Base-by-base conservation (phyloP, 108 stramenopile species). In the Epipyxis sp. region DNA sequence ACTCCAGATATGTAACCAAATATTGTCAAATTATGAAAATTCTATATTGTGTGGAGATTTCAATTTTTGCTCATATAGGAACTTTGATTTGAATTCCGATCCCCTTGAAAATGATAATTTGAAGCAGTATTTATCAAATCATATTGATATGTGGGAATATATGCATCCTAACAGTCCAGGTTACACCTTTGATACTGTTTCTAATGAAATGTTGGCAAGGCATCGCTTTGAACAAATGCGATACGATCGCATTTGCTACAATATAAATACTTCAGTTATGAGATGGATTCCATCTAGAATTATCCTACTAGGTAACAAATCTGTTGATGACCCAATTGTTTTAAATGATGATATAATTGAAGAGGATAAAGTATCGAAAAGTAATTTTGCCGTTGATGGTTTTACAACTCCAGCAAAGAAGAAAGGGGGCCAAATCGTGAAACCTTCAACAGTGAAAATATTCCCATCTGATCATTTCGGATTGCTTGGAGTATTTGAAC, bases 231-330 rank as follows among this genome's bases (percentile, higher is more conserved):
- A 57, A 25, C 54, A 25, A 57, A 57, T 57, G 54, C 54, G 54
- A 16, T 57, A 57, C 25, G 54, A 57, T 57, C 54, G 54, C 25
- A 57, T 57, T 57, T 57, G 54, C 54, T 57, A n/a, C n/a, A n/a
- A n/a, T n/a, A n/a, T n/a, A n/a, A n/a, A n/a, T 57, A 20, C 54
- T 16, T 25, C 25, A 20, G 20, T 57, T 57, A 16, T 16, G 25
- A 57, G 54, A 57, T 25, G 25, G 54, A 57, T 57, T 57, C 54
- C 54, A 57, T 57, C 16, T 57, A 25, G 54, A 57, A 57, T 16
- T 57, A 25, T 25, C 25, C 54, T 20, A 57, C 25, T 20, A 57
- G 54, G 20, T 25, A 57, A 25, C 54, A 57, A 25, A 57, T 57
- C 25, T 57, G 54, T 57, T 57, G 54, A 57, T 20, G 54, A 57